Conservation (phyloP, 441 rosid genomes). For the Arabidopsis hybrid region DNA sequence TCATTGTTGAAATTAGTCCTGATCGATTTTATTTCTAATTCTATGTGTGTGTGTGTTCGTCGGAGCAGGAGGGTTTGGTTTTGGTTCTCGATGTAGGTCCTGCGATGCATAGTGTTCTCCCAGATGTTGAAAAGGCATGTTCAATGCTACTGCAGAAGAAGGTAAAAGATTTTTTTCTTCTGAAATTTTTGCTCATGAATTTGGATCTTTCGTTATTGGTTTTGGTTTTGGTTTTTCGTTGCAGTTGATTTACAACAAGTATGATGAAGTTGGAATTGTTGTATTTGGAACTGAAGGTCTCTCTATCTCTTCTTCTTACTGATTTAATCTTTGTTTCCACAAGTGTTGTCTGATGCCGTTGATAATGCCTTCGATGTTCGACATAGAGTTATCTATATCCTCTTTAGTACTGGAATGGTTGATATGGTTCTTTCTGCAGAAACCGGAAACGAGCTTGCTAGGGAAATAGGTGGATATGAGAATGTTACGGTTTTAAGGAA, state of each 20-base stretch:
- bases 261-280: conserved; percentile 88
- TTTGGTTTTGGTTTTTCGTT: conserved; percentile 30
- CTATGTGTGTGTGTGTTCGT: conserved; percentile 6
- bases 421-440: conserved; percentile 47
- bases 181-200: not conserved
- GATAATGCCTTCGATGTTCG: not conserved
- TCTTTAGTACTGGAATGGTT: not conserved
- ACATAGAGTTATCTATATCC: not conserved
- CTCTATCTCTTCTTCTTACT: conserved; percentile 3
- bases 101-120: conserved; percentile 72
- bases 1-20: not conserved
- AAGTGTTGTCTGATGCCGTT: not conserved
- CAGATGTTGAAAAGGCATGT: conserved; percentile 72
- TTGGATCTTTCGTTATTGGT: not conserved
- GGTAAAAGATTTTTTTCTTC: conserved; percentile 49
- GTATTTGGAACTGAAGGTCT: conserved; percentile 88
- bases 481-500: conserved; percentile 62
- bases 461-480: conserved; percentile 90
- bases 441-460: conserved; percentile 75
- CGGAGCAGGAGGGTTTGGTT: conserved; percentile 74
- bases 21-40: not conserved
- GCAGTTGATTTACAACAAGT: conserved; percentile 80
- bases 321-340: not conserved
- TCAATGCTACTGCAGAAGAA: conserved; percentile 78
- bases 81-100: conserved; percentile 91